Evolutionary conservation across 1,139 yeast species (phyloP), one percentile per base, ranked within the genome.

Genomic region (Yamadazyma songkhlaensis): DNA sequence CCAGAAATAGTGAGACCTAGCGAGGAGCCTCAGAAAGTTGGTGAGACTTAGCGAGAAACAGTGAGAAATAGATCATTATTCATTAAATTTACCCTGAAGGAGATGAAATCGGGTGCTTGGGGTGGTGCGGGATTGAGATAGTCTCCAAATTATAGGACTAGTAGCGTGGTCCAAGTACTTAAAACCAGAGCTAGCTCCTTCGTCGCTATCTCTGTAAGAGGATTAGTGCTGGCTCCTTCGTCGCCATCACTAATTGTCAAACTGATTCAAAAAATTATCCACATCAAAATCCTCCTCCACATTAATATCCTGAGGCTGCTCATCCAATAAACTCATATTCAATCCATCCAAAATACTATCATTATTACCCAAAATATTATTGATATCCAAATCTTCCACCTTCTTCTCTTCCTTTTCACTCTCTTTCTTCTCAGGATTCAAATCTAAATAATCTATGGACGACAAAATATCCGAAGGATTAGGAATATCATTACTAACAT

Each of bases 191-290:
- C n/a, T n/a, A n/a, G n/a, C n/a, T n/a, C n/a, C n/a, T n/a, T n/a
- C n/a, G n/a, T n/a, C n/a, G n/a, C n/a, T n/a, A n/a, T n/a, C n/a
- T n/a, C n/a, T n/a, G n/a, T n/a, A n/a, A n/a, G n/a, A n/a, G n/a
- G n/a, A n/a, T n/a, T n/a, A n/a, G 20, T 17, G 6, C 20, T 17
- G 20, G 20, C 20, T 17, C 6, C 20, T 17, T 6, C 20, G 6
- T 17, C 20, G 6, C 6, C 4, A 4, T 17, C 20, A 10, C 26
- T 32, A 39, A 34, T 39, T 35, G 28, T 55, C 57, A 50, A 69
- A 69, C 47, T 71, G 76, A 46, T 68, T 69, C 46, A 71, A 60
- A 47, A 71, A 71, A 45, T 61, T 68, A 42, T 71, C 77, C 30
- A 71, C 76, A 45, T 71, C 76, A 49, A 71, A 71, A 44, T 69